phyloP scores from a whole-genome alignment of 2,329 filamentous ascomycete genomes.

The Thelonectria discophora region DNA sequence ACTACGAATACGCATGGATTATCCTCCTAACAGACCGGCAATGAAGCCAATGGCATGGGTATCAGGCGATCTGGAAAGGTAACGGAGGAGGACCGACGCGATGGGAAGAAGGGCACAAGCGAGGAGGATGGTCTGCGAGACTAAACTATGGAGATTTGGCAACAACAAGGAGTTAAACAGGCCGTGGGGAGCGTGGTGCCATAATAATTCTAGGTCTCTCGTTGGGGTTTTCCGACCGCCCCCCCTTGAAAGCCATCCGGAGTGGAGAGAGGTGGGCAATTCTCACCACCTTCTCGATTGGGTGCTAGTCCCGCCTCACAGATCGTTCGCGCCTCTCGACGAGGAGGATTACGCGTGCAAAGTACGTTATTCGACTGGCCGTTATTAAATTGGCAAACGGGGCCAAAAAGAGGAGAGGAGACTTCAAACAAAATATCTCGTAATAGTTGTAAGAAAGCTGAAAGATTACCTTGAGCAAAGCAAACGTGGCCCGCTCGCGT shows the following conservation, averaged over 20 bases:
- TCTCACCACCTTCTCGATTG: constrained; percentile 20
- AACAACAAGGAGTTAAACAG: background rate
- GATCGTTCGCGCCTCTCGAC: no score
- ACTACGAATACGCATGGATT: background rate
- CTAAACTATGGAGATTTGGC: constrained; percentile 17
- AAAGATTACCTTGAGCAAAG: no score
- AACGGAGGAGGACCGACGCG: background rate
- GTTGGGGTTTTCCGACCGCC: constrained; percentile 1
- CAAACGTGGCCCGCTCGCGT: constrained; percentile 3
- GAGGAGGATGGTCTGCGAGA: constrained; percentile 9
- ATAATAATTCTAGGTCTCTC: no score
- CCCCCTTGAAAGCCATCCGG: background rate
- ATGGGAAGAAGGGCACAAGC: constrained; percentile 2
- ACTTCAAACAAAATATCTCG: background rate
- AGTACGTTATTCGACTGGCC: constrained; percentile 7
- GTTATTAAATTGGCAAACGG: background rate
- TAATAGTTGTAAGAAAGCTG: background rate
- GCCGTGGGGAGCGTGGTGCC: no score
- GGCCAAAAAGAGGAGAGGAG: background rate
- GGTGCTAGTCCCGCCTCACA: constrained; percentile 1
- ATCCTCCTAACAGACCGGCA: background rate
- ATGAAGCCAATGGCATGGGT: constrained; percentile 4
- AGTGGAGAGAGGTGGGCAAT: constrained; percentile 6
- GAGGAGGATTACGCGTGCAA: background rate
- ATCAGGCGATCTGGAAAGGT: constrained; percentile 18